phyloP scores from a whole-genome alignment of 1,284 basidiomycete species.

The Fistulinella cinereoalba region DNA sequence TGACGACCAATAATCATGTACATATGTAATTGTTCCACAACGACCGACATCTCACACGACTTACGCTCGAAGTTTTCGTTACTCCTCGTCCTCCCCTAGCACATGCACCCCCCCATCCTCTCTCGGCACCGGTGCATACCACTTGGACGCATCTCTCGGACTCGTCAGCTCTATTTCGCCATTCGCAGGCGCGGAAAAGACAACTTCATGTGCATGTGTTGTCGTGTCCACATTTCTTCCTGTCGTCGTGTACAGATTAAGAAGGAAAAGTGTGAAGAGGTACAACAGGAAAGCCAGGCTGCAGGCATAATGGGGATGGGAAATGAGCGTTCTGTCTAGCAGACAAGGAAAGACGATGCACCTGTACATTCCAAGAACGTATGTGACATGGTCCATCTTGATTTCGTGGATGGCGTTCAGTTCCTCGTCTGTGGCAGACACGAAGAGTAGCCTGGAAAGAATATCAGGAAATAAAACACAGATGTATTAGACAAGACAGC shows the following conservation, averaged over 20 bases:
- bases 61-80: neutral
- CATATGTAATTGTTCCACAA: too few species aligned
- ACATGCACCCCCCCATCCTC: conserved; percentile 32
- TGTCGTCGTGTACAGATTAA: conserved; percentile 57
- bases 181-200: conserved; percentile 24
- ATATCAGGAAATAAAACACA: neutral
- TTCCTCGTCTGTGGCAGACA: conserved; percentile 91
- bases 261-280: conserved; percentile 59
- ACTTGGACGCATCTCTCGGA: conserved; percentile 32
- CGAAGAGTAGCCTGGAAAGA: conserved; percentile 66
- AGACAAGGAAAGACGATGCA: neutral
- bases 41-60: too few species aligned
- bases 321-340: neutral
- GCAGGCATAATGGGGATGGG: neutral
- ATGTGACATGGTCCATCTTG: conserved; percentile 88
- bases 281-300: conserved; percentile 78
- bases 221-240: conserved; percentile 52
- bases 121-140: conserved; percentile 40
- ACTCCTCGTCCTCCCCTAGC: conserved; percentile 36
- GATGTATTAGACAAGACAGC: conserved; percentile 1
- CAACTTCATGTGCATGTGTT: conserved; percentile 4
- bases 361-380: conserved; percentile 83
- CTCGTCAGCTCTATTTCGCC: conserved; percentile 33
- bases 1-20: too few species aligned
- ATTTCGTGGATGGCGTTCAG: conserved; percentile 62